Base-by-base conservation (phyloP, 164 flowering plant species). In the Macadamia integrifolia region DNA sequence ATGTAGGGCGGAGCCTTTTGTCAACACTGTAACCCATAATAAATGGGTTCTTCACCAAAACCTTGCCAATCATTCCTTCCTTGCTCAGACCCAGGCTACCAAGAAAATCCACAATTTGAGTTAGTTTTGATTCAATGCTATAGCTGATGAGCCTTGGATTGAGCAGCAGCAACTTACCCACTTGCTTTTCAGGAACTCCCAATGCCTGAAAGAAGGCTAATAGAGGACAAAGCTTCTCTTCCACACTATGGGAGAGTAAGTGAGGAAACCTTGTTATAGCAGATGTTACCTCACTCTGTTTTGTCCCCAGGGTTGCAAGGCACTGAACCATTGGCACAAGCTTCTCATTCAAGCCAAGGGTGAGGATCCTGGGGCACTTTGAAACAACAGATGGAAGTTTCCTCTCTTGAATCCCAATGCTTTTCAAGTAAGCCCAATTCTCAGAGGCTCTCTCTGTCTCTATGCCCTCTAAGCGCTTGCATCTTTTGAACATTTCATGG, bases 101-200 rank as follows among this genome's bases (percentile, higher is more conserved):
- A 43, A 95, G 86, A 67, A 95, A 92, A 60, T 86, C 85, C 23
- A 89, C 96, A 17, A 86, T 78, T 32, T 79, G 84, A 0, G 73
- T 58, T 65, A 95, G 85, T 77, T 95, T 95, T 6, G 83, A 65
- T 56, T 92, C 91, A 65, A 95, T 92, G 82, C 96, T 86, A 77
- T 95, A 95, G 77, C 97, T 92, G 70, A 92, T 80, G 29, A 95
- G 94, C 82, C 99, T 86, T 1, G 98, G 98, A 73, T 95, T 95
- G 32, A 83, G 75, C 50, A 92, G 63, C 32, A 95, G 59, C 69
- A 95, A 76, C 78, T 84, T 95, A 6, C 98, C 99, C 31, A 88
- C 64, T 69, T 90, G 92, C 68, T 86, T 85, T 53, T 86, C 90
- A 14, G 89, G 81, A 31, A 93, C 80, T 40, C 98, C 99, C 49